Percentiles rank a stretch among this genome's conserved stretches.
phyloP scores from a whole-genome alignment of 2,329 filamentous ascomycete genomes.

The Iodosphaeria phyllophila region DNA sequence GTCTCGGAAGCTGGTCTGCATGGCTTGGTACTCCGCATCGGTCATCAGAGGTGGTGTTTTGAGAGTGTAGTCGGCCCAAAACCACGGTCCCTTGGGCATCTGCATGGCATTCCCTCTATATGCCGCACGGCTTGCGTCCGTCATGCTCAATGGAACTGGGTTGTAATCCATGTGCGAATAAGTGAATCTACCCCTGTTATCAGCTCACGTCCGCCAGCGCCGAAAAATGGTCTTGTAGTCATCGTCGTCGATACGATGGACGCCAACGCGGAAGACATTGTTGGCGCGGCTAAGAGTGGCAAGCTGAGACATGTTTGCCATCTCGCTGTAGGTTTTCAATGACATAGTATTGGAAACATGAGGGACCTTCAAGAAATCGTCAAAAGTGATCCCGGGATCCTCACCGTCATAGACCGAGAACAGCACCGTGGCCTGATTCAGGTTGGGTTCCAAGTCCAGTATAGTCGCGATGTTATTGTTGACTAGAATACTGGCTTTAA shows the following conservation, averaged over 20 bases:
- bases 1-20: slow-evolving; percentile 12
- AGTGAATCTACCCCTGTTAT: slow-evolving; percentile 13
- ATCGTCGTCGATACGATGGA: slow-evolving; percentile 10
- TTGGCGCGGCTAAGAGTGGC: slow-evolving; percentile 12
- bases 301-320: slow-evolving; percentile 13
- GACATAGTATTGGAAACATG: slow-evolving; percentile 10
- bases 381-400: slow-evolving; percentile 12
- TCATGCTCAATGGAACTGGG: slow-evolving; percentile 12
- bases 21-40: slow-evolving; percentile 8
- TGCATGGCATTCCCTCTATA: slow-evolving; percentile 14
- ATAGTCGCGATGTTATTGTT: slow-evolving; percentile 14
- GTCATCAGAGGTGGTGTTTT: slow-evolving; percentile 10
- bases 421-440: slow-evolving; percentile 14
- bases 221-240: slow-evolving; percentile 8
- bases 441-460: slow-evolving; percentile 10
- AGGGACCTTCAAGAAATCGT: slow-evolving; percentile 14
- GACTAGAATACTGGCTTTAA: slow-evolving; percentile 15
- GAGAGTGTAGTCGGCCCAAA: slow-evolving; percentile 13
- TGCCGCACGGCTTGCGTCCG: slow-evolving; percentile 13
- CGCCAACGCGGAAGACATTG: slow-evolving; percentile 16
- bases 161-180: slow-evolving; percentile 10
- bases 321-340: slow-evolving; percentile 12
- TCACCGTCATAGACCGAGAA: slow-evolving; percentile 17
- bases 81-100: slow-evolving; percentile 15
- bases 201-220: slow-evolving; percentile 12